These are phyloP conservation scores for Verticillium tricorpus DNA, from an alignment of 2,329 filamentous ascomycete species.

Conservation along the genomic window DNA sequence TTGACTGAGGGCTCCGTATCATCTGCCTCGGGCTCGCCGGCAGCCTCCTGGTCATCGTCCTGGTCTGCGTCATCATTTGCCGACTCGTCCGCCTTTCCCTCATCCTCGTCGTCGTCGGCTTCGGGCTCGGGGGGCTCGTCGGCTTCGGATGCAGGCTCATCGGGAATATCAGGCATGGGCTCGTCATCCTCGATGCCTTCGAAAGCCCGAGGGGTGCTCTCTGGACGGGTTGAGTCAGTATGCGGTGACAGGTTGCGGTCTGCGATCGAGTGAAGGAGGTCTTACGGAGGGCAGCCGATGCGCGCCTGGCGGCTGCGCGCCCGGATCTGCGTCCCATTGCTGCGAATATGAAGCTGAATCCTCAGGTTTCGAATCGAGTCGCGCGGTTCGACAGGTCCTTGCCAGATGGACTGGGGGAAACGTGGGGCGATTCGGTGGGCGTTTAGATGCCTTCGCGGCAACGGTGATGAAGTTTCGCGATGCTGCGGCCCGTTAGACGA, in stretches of 20 bases:
- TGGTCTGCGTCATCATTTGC: slow-evolving; percentile 34
- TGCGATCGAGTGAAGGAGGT: slow-evolving; percentile 11
- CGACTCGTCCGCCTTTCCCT: slow-evolving; percentile 48
- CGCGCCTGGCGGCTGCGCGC: slow-evolving; percentile 49
- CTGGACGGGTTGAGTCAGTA: slow-evolving; percentile 9
- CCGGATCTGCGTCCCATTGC: slow-evolving; percentile 42
- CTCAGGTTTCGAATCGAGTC: no score
- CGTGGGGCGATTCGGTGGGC: no score
- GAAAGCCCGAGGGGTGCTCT: slow-evolving; percentile 37
- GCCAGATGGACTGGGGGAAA: no score
- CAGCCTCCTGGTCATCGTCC: slow-evolving; percentile 19
- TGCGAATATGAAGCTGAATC: background rate
- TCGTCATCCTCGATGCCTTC: slow-evolving; percentile 33
- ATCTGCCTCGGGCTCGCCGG: slow-evolving; percentile 32
- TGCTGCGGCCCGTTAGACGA: no score
- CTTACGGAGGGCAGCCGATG: slow-evolving; percentile 49
- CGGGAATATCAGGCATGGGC: slow-evolving; percentile 27
- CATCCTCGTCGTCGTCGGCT: slow-evolving; percentile 41
- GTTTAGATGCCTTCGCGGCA: no score
- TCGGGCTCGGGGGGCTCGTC: slow-evolving; percentile 14
- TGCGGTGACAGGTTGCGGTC: background rate
- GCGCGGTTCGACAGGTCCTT: no score
- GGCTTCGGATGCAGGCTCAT: slow-evolving; percentile 15
- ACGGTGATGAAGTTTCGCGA: no score
- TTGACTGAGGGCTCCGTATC: slow-evolving; percentile 37